Evolutionary conservation across 805 yeast genomes (phyloP).

Genomic region (Blastobotrys mokoenaii): DNA sequence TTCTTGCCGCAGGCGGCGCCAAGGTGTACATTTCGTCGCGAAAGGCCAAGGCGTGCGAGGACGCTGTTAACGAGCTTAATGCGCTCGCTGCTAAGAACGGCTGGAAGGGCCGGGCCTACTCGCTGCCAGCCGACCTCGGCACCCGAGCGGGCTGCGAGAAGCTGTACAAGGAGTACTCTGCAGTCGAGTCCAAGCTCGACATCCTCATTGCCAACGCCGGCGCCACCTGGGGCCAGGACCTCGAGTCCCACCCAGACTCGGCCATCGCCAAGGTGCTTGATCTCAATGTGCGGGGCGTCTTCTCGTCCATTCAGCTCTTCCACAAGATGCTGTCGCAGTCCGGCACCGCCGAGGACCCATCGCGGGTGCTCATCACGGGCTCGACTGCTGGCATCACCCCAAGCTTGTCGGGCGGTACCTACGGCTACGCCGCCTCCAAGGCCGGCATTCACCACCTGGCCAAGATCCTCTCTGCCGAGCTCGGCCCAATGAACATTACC

Average conservation of each 20-base stretch:
- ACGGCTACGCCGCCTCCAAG: constrained; percentile 66
- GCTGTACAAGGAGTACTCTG: constrained; percentile 35
- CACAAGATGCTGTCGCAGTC: constrained; percentile 48
- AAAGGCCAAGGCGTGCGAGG: constrained; percentile 51
- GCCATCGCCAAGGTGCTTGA: constrained; percentile 57
- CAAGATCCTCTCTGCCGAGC: constrained; percentile 51
- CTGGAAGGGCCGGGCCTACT: constrained; percentile 29
- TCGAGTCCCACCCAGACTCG: constrained; percentile 49
- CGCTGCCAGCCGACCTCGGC: constrained; percentile 53
- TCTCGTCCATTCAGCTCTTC: constrained; percentile 54
- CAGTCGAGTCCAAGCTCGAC: constrained; percentile 40
- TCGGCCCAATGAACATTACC: constrained; percentile 59
- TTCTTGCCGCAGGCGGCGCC: constrained; percentile 53
- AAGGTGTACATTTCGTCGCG: constrained; percentile 58
- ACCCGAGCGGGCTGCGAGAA: constrained; percentile 39
- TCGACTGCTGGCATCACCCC: constrained; percentile 49
- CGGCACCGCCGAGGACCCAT: constrained; percentile 48
- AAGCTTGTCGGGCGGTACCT: constrained; percentile 43
- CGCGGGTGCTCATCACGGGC: constrained; percentile 58
- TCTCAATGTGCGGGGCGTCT: constrained; percentile 61
- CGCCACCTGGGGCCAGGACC: constrained; percentile 66
- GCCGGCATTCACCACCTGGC: constrained; percentile 68
- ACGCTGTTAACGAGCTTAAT: constrained; percentile 37
- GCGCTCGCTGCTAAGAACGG: constrained; percentile 19
- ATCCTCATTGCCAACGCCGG: constrained; percentile 73